phyloP scores from a whole-genome alignment of 306 rosid genomes.

The Rosa lucieae region DNA sequence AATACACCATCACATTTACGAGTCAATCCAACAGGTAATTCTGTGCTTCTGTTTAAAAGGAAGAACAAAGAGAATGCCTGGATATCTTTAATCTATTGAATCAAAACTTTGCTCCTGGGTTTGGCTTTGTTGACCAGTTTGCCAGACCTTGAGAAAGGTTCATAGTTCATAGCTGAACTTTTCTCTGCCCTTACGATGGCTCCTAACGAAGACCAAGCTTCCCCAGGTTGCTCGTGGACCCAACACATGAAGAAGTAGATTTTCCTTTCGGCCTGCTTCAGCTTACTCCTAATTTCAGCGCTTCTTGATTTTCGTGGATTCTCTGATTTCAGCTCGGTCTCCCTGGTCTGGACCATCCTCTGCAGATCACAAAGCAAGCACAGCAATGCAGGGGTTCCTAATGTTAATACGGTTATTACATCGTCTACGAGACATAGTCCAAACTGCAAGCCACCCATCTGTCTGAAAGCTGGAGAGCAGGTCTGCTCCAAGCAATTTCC shows the following conservation, averaged over 20 bases:
- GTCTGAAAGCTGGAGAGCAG: constrained; percentile 70
- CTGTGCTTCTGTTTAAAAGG: not conserved
- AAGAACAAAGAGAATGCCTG: not conserved
- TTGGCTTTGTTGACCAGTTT: constrained; percentile 36
- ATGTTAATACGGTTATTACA: constrained; percentile 44
- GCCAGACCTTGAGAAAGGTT: constrained; percentile 34
- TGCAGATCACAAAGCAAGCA: constrained; percentile 63
- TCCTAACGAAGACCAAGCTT: constrained; percentile 74
- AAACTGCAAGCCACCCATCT: constrained; percentile 68
- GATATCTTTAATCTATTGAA: constrained; percentile 51
- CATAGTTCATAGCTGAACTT: constrained; percentile 48
- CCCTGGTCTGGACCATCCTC: constrained; percentile 65
- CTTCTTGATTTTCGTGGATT: constrained; percentile 40
- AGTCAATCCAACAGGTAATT: not conserved
- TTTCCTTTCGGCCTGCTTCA: constrained; percentile 73
- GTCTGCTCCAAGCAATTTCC: constrained; percentile 77
- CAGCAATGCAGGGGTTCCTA: constrained; percentile 63
- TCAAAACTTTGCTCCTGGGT: constrained; percentile 50
- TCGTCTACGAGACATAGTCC: constrained; percentile 65
- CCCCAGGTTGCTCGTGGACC: constrained; percentile 80
- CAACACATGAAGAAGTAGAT: constrained; percentile 74
- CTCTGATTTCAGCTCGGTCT: constrained; percentile 54
- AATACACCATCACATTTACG: not conserved
- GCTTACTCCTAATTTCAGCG: constrained; percentile 51
- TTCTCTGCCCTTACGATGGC: constrained; percentile 61